Evolutionary conservation across 768 basidiomycete species (phyloP).

Genomic region (Boletus reticulatus): DNA sequence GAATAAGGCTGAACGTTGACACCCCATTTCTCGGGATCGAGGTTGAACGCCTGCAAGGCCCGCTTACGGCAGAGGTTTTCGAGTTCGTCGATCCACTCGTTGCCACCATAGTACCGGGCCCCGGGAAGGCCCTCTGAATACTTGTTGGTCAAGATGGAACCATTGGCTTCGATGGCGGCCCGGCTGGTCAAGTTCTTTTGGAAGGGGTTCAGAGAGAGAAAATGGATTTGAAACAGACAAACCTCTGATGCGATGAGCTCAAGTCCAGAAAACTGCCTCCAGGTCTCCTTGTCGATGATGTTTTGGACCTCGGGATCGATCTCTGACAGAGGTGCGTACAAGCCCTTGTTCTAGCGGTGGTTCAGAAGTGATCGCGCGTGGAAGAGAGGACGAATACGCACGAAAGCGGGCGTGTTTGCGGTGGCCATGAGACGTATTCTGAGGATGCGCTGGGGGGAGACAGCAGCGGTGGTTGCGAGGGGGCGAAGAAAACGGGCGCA

Average conservation of each 20-base stretch:
- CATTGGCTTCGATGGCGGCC: constrained; percentile 97
- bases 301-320: constrained; percentile 94
- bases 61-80: constrained; percentile 94
- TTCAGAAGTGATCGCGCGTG: background rate
- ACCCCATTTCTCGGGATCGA: constrained; percentile 91
- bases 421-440: constrained; percentile 57
- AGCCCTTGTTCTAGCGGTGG: constrained; percentile 73
- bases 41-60: constrained; percentile 93
- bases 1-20: constrained; percentile 99
- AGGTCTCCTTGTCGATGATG: constrained; percentile 99
- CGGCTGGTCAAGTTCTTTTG: constrained; percentile 93
- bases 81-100: constrained; percentile 97
- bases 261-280: constrained; percentile 95
- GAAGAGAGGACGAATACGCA: constrained; percentile 32
- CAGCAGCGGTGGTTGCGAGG: constrained; percentile 16
- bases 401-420: constrained; percentile 57
- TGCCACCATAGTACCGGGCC: constrained; percentile 96
- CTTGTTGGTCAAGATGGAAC: constrained; percentile 98
- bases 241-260: constrained; percentile 99
- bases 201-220: background rate
- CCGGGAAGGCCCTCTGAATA: constrained; percentile 99
- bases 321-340: constrained; percentile 87
- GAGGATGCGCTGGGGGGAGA: constrained; percentile 15
- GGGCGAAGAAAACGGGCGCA: constrained; percentile 27
- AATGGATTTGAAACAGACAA: background rate